Conservation (phyloP, 495 filamentous ascomycete genomes). For the Extremus antarcticus region DNA sequence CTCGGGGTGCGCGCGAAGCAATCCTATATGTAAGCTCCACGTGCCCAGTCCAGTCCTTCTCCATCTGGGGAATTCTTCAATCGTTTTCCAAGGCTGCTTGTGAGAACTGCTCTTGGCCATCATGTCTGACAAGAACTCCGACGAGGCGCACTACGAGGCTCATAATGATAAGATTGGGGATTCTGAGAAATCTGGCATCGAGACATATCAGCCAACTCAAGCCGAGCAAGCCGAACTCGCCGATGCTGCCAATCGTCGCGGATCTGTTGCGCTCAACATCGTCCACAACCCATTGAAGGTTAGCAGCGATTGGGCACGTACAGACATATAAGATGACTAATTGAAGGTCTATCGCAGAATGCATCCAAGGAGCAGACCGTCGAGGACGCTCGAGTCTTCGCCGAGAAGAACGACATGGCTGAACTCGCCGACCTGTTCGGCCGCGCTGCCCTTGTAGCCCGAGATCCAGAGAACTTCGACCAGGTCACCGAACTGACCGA, state of each 20-base stretch:
- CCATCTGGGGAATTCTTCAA: neutral
- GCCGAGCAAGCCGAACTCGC: neutral
- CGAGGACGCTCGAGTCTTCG: conserved; percentile 32
- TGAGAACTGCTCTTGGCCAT: neutral
- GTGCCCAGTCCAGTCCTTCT: neutral
- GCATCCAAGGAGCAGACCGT: conserved; percentile 26
- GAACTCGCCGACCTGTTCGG: conserved; percentile 36
- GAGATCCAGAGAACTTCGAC: conserved; percentile 46
- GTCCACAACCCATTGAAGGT: conserved; percentile 38
- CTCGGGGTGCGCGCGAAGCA: too few relatives aligned
- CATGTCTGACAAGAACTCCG: conserved; percentile 1
- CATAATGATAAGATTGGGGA: neutral
- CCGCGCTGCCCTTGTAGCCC: conserved; percentile 48
- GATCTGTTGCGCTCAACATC: conserved; percentile 31
- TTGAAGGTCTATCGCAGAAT: conserved; percentile 19
- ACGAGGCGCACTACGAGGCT: neutral
- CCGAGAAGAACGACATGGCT: conserved; percentile 31
- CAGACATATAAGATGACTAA: neutral
- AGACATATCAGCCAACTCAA: neutral
- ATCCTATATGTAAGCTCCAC: neutral
- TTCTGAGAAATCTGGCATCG: neutral
- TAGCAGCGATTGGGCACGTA: conserved; percentile 5
- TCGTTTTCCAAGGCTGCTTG: neutral
- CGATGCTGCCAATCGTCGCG: conserved; percentile 6
- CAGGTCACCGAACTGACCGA: conserved; percentile 46